A percentile compares a stretch with the other conserved stretches of the same genome.
Evolutionary conservation across 23 red algal genomes (phyloP).

Genomic region (Gracilaria caudata): DNA sequence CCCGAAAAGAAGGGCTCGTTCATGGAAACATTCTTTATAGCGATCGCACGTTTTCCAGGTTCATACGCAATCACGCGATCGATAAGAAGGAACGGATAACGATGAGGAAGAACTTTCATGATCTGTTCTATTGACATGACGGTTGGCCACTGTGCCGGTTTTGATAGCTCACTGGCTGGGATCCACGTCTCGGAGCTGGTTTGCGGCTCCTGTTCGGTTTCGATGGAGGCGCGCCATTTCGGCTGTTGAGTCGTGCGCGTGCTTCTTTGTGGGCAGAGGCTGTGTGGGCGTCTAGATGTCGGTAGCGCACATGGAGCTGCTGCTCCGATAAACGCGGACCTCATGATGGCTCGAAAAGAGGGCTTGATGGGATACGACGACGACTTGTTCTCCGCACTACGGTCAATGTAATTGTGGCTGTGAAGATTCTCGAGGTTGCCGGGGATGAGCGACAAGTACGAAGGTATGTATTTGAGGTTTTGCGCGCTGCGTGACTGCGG

Average conservation of each 20-base stretch:
- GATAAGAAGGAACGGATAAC: slow-evolving; percentile 95
- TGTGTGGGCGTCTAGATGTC: background rate
- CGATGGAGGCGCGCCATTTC: slow-evolving; percentile 26
- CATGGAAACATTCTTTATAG: slow-evolving; percentile 84
- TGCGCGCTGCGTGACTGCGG: too few species aligned
- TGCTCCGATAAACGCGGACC: slow-evolving; percentile 7
- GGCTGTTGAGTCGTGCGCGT: background rate
- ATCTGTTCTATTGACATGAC: slow-evolving; percentile 74
- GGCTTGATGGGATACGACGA: too few species aligned
- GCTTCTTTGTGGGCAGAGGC: background rate
- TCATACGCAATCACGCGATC: slow-evolving; percentile 90
- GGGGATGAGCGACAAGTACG: too few species aligned
- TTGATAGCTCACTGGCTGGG: slow-evolving; percentile 35
- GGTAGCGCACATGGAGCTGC: background rate
- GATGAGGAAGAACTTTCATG: slow-evolving; percentile 82
- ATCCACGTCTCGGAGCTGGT: slow-evolving; percentile 3
- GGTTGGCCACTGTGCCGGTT: slow-evolving; percentile 7
- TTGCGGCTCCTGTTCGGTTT: background rate
- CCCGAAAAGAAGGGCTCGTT: slow-evolving; percentile 97
- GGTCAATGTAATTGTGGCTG: too few species aligned
- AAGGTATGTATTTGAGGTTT: too few species aligned
- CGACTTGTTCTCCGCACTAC: too few species aligned
- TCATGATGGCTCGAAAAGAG: too few species aligned
- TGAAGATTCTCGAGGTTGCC: too few species aligned
- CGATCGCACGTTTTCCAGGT: slow-evolving; percentile 76